Evolutionary conservation across 225 moss, liverwort and hornwort species (phyloP), one percentile per base, ranked within the genome.

Genomic region (Ulota crispa): DNA sequence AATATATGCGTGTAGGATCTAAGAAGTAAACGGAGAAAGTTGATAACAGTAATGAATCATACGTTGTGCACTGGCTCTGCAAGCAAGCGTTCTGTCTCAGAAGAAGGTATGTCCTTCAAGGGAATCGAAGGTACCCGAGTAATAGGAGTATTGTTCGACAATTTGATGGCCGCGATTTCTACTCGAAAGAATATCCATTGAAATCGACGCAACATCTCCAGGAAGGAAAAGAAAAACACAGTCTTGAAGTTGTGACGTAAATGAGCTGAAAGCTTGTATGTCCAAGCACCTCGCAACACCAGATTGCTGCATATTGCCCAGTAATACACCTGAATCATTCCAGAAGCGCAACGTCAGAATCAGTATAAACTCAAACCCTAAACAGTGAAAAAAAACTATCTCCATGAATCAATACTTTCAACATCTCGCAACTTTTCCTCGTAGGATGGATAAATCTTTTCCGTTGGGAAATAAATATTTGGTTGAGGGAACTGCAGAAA

Each of bases 101-200:
- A 82, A 18, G 86, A 26, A 54, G 76, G 65, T 12, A 88, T 75
- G 37, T 91, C 91, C 81, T 91, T 88, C 72, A 91, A 83, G 77
- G 91, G 85, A 83, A 88, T 81, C 74, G 91, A 85, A 64, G 86
- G 68, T 84, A 91, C 88, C 90, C 88, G 86, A 60, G 80, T 41
- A 42, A 78, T 13, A 71, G 88, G 84, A 74, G 87, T 19, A 71
- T 73, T 65, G 54, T 32, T 88, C 71, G 86, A 82, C 80, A 94
- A 81, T 62, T 92, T 95, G 83, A 93, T 94, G 65, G 91, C 89
- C 71, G 95, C 97, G 81, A 92, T 87, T 84, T 97, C 97, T 43
- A 97, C 97, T 83, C 97, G 88, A 73, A 97, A 94, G 74, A 95
- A 95, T 64, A 94, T 92, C 95, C 94, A 97, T 82, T 95, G 97